Percentiles rank a stretch among this genome's conserved stretches.
Conservation (phyloP, 805 yeast species). For the Kazachstania kunashirensis region DNA sequence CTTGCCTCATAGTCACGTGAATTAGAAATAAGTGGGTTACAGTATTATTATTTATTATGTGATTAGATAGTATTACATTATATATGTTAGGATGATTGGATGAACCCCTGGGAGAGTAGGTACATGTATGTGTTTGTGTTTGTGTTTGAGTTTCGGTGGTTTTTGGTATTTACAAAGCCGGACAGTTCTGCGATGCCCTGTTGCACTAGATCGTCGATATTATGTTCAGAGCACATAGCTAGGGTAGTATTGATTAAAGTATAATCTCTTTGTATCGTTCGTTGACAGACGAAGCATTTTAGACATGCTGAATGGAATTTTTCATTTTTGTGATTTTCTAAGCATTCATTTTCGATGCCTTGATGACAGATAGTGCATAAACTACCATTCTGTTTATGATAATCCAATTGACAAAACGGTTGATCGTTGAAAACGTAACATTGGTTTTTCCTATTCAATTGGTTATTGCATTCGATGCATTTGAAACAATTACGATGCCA, state of each 20-base stretch:
- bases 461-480: conserved; percentile 53
- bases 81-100: no score
- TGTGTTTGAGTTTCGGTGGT: no score
- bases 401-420: conserved; percentile 76
- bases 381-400: conserved; percentile 65
- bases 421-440: conserved; percentile 70
- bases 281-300: conserved; percentile 52
- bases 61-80: no score
- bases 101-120: no score
- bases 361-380: conserved; percentile 57
- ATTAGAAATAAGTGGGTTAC: no score
- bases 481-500: conserved; percentile 88
- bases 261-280: conserved; percentile 45
- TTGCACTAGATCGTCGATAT: conserved; percentile 1
- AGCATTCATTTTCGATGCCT: conserved; percentile 87
- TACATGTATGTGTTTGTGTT: no score
- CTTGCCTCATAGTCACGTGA: no score
- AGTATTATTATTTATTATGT: no score
- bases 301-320: conserved; percentile 73
- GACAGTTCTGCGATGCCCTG: conserved; percentile 5
- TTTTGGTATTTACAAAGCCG: no score
- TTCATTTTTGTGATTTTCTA: conserved; percentile 62
- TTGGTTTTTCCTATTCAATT: conserved; percentile 49
- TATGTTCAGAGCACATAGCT: conserved; percentile 19
- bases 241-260: conserved; percentile 24